Evolutionary conservation across 2,329 filamentous ascomycete genomes (phyloP).

Genomic region (Xylariomycetidae sp.): DNA sequence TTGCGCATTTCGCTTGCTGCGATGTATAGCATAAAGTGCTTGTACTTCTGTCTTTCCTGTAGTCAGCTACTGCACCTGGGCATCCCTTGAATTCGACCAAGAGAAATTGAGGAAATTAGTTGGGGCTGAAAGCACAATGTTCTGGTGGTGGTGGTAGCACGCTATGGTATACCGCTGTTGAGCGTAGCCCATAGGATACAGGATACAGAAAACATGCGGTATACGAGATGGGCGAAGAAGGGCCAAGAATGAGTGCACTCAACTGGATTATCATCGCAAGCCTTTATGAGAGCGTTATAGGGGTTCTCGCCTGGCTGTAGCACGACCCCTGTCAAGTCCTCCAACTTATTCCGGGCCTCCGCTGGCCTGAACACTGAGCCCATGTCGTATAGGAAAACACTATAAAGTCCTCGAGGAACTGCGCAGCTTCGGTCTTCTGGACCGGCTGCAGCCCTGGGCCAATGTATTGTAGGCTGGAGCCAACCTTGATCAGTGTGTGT

Average conservation of each 20-base stretch:
- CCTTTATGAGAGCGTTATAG: slow-evolving; percentile 66
- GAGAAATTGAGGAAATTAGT: not conserved
- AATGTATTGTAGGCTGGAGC: too few relatives aligned
- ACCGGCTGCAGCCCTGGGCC: too few relatives aligned
- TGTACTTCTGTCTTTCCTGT: slow-evolving; percentile 63
- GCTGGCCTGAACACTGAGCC: slow-evolving; percentile 30
- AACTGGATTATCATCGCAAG: slow-evolving; percentile 63
- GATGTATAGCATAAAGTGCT: slow-evolving; percentile 65
- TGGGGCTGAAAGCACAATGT: not conserved
- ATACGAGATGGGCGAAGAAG: too few relatives aligned
- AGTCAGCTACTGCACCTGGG: too few relatives aligned
- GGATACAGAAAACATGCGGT: too few relatives aligned
- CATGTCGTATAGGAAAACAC: too few relatives aligned
- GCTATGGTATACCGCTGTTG: too few relatives aligned
- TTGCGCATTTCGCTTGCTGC: slow-evolving; percentile 66
- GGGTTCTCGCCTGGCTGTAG: slow-evolving; percentile 59
- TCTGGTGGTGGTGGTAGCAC: too few relatives aligned
- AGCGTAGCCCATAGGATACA: too few relatives aligned
- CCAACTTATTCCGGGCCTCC: slow-evolving; percentile 44
- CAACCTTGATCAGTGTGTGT: too few relatives aligned
- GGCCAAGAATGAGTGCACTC: slow-evolving; percentile 28
- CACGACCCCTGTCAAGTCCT: slow-evolving; percentile 47
- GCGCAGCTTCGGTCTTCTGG: too few relatives aligned
- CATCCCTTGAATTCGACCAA: slow-evolving; percentile 6
- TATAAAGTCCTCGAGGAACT: too few relatives aligned